Conservation (phyloP, 495 filamentous ascomycete species). For the Trichoderma orchidacearum region DNA sequence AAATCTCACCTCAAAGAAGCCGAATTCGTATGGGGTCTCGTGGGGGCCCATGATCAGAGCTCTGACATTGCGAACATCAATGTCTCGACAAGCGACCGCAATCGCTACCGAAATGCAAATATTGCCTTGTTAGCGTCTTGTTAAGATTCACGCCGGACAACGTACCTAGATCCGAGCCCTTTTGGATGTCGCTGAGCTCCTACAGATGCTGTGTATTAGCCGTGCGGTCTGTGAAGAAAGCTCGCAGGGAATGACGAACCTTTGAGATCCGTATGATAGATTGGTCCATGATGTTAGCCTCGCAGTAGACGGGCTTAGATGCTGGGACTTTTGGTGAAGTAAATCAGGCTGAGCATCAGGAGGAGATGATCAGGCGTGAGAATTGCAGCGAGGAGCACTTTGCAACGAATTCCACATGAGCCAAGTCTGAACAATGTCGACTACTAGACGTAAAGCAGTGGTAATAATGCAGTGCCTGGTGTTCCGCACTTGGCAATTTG, state of each 20-base stretch:
- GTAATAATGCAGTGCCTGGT: too few species aligned
- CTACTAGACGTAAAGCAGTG: not conserved
- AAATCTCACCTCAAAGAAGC: slow-evolving; percentile 74
- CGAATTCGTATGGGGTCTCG: slow-evolving; percentile 92
- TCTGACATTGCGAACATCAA: slow-evolving; percentile 75
- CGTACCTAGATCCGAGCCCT: slow-evolving; percentile 70
- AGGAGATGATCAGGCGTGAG: not conserved
- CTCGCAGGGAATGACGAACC: slow-evolving; percentile 28
- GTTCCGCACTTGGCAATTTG: too few species aligned
- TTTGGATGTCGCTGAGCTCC: slow-evolving; percentile 76
- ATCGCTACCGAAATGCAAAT: slow-evolving; percentile 41
- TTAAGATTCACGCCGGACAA: not conserved
- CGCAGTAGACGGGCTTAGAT: slow-evolving; percentile 1
- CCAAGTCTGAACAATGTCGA: not conserved
- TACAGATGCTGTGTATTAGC: slow-evolving; percentile 20
- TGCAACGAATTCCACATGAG: not conserved
- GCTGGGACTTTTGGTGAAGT: not conserved
- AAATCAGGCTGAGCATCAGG: not conserved
- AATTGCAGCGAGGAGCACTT: not conserved
- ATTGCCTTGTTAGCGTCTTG: slow-evolving; percentile 4
- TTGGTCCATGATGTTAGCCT: slow-evolving; percentile 38
- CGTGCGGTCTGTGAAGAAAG: slow-evolving; percentile 22
- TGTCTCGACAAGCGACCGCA: slow-evolving; percentile 72
- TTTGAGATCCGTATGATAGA: slow-evolving; percentile 75
- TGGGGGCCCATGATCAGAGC: slow-evolving; percentile 88